Conservation (phyloP, 139 green algal genomes). For the Axilococcus clingmanii region DNA sequence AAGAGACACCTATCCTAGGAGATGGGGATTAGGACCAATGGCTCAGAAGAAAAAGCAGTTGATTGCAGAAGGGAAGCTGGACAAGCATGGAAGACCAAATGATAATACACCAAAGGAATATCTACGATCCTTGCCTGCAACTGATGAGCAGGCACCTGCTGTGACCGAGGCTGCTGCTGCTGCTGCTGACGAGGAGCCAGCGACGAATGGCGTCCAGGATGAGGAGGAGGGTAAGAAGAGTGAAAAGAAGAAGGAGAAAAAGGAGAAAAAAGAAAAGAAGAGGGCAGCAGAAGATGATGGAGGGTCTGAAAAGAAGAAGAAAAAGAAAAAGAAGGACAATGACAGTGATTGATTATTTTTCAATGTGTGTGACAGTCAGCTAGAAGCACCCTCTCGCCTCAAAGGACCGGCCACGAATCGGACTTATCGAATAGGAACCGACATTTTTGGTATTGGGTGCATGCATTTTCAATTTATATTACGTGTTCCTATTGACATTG, state of each 20-base stretch:
- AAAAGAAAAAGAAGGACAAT: constrained; percentile 36
- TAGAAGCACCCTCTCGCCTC: no score
- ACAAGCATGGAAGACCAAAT: constrained; percentile 94
- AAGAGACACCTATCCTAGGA: constrained; percentile 95
- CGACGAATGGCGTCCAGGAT: neutral
- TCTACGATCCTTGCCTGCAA: constrained; percentile 23
- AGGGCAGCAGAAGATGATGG: constrained; percentile 36
- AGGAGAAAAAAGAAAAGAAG: constrained; percentile 28
- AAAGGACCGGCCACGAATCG: no score
- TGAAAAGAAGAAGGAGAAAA: constrained; percentile 9
- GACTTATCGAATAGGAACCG: no score
- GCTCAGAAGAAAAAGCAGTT: constrained; percentile 96
- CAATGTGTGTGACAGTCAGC: neutral
- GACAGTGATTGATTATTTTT: neutral
- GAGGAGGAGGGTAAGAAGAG: constrained; percentile 4
- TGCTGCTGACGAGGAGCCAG: constrained; percentile 3
- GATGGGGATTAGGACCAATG: constrained; percentile 90
- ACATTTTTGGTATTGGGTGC: no score
- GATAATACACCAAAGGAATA: constrained; percentile 91
- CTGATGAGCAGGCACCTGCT: neutral
- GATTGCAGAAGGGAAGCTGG: constrained; percentile 87
- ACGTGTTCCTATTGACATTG: no score
- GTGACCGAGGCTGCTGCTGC: constrained; percentile 16
- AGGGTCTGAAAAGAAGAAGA: constrained; percentile 39
- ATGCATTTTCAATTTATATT: no score